Percentiles rank a stretch among this genome's conserved stretches.
Conservation (phyloP, 2,329 filamentous ascomycete genomes). For the Trichoderma semiorbis region DNA sequence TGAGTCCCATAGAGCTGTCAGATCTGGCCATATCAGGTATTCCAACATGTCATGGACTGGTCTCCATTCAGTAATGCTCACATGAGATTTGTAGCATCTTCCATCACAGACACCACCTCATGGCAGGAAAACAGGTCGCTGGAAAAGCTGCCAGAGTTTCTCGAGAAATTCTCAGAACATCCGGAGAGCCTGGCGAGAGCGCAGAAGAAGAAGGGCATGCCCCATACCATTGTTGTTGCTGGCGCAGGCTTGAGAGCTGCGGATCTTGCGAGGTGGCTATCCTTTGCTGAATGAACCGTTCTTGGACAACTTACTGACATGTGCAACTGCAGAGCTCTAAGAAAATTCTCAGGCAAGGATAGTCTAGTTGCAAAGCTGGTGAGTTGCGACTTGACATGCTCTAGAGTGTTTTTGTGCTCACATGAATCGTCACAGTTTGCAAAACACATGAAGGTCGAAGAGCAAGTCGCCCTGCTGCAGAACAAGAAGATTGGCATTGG, state of each 20-base stretch:
- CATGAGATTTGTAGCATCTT: conserved; percentile 51
- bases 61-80: conserved; percentile 2
- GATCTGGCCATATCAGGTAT: conserved; percentile 77
- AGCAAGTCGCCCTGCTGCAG: conserved; percentile 74
- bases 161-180: conserved; percentile 63
- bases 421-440: conserved; percentile 58
- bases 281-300: not conserved
- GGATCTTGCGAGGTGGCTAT: conserved; percentile 66
- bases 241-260: conserved; percentile 81
- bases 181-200: conserved; percentile 59
- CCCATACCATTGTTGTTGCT: conserved; percentile 87
- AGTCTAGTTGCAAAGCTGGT: conserved; percentile 77
- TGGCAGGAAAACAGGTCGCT: conserved; percentile 66
- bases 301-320: conserved; percentile 12
- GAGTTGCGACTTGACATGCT: conserved; percentile 22
- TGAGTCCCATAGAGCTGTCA: conserved; percentile 80
- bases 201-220: conserved; percentile 65
- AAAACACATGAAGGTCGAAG: conserved; percentile 94
- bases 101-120: conserved; percentile 75
- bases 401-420: not conserved
- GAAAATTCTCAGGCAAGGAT: conserved; percentile 76
- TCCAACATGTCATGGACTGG: not conserved
- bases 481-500: conserved; percentile 73
- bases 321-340: conserved; percentile 53
- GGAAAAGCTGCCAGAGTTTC: conserved; percentile 72